These are phyloP conservation scores for Oryza australiensis DNA, from an alignment of 176 grass and related monocot genomes.

Conservation along the genomic window DNA sequence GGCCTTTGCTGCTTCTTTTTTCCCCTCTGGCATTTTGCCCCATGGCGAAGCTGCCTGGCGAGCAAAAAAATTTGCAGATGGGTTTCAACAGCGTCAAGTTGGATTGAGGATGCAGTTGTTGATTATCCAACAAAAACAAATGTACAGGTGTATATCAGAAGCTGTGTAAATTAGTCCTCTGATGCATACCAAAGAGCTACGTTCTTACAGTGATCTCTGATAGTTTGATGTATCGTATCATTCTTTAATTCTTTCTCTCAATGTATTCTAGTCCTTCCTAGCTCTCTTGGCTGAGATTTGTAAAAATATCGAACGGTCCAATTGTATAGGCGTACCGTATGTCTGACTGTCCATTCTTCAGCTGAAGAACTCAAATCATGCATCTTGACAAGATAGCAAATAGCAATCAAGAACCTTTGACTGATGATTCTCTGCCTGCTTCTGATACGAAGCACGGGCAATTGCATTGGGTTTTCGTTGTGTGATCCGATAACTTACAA, in stretches of 20 bases:
- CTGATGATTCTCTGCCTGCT: neutral
- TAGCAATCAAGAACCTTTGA: neutral
- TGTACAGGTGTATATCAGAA: slow-evolving; percentile 51
- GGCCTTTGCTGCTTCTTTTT: neutral
- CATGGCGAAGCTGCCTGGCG: neutral
- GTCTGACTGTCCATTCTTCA: slow-evolving; percentile 1
- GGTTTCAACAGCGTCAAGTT: slow-evolving; percentile 7
- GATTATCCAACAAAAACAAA: neutral
- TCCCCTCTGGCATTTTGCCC: neutral
- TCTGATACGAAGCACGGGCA: neutral
- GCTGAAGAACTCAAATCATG: neutral
- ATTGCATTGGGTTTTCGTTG: neutral
- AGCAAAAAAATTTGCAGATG: neutral
- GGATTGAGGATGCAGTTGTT: neutral
- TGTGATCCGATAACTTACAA: neutral
- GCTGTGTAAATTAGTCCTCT: slow-evolving; percentile 43
- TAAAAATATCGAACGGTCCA: slow-evolving; percentile 24
- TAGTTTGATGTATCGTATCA: slow-evolving; percentile 29
- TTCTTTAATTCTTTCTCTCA: slow-evolving; percentile 39
- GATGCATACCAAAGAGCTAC: slow-evolving; percentile 17
- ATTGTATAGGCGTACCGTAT: slow-evolving; percentile 37
- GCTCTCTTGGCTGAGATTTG: slow-evolving; percentile 19
- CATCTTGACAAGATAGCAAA: neutral
- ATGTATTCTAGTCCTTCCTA: slow-evolving; percentile 2
- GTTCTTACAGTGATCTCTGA: slow-evolving; percentile 1